Percentiles rank a stretch among this genome's conserved stretches.
phyloP scores from a whole-genome alignment of 164 flowering plant species.

The Brasenia schreberi region DNA sequence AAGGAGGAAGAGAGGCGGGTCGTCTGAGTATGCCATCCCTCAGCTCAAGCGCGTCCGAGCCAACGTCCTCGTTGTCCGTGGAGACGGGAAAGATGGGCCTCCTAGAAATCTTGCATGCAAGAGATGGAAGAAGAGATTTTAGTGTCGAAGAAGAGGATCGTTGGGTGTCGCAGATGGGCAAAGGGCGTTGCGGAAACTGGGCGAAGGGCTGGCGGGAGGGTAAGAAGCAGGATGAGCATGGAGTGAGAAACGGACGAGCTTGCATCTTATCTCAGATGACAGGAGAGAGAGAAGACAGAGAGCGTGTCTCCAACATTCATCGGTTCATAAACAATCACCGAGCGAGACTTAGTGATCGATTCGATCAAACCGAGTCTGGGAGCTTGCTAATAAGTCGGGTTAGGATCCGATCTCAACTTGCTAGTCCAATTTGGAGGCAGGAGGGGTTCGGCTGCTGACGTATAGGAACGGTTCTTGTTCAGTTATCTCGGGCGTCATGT shows the following conservation, averaged over 20 bases:
- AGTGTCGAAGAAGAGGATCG: background rate
- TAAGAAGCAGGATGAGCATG: background rate
- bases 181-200: background rate
- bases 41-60: background rate
- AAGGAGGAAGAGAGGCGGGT: background rate
- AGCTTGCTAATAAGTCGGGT: too few relatives aligned
- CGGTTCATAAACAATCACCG: too few relatives aligned
- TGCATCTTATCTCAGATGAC: background rate
- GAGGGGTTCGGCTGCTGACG: too few relatives aligned
- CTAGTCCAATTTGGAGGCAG: too few relatives aligned
- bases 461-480: too few relatives aligned
- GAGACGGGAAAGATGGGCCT: background rate
- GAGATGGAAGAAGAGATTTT: background rate
- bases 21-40: background rate
- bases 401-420: too few relatives aligned
- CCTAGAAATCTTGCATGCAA: background rate
- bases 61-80: background rate
- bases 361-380: too few relatives aligned
- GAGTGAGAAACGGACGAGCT: background rate
- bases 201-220: background rate
- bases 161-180: background rate
- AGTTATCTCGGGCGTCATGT: too few relatives aligned
- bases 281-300: background rate
- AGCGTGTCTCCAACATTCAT: too few relatives aligned
- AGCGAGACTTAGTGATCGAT: too few relatives aligned